Conservation (phyloP, 768 basidiomycete genomes). For the Chiua virens region DNA sequence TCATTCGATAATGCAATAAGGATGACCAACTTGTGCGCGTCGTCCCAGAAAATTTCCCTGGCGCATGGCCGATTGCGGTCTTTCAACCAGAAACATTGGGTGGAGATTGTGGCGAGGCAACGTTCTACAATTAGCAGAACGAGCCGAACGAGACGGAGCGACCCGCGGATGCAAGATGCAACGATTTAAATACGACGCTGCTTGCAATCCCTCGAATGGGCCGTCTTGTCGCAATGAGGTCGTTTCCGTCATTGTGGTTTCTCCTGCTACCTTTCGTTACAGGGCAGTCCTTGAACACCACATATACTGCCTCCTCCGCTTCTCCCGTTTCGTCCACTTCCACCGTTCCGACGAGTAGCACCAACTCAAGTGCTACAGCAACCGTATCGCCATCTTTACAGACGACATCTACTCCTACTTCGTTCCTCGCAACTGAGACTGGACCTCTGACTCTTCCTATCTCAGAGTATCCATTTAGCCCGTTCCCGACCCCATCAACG, state of each 20-base stretch:
- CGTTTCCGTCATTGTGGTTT: neutral
- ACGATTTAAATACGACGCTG: neutral
- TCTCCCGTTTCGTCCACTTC: neutral
- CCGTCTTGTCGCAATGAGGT: neutral
- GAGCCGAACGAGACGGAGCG: no score
- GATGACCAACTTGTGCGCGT: no score
- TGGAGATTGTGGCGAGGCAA: no score
- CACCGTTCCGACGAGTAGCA: neutral
- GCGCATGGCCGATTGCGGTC: no score
- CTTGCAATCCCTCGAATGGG: neutral
- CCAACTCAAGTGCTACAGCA: neutral
- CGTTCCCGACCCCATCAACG: constrained; percentile 58
- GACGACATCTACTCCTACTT: neutral
- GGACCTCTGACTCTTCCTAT: constrained; percentile 36
- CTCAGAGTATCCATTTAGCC: constrained; percentile 43
- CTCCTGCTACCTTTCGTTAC: constrained; percentile 5
- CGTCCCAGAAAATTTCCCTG: no score
- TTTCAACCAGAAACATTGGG: no score
- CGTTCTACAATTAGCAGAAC: no score
- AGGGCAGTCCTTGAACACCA: neutral
- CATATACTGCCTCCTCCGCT: neutral
- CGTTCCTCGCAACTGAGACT: constrained; percentile 12
- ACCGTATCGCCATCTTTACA: neutral
- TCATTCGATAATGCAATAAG: no score
- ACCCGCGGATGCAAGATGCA: no score